phyloP scores from a whole-genome alignment of 805 yeast species.

The Blastobotrys chiropterorum region DNA sequence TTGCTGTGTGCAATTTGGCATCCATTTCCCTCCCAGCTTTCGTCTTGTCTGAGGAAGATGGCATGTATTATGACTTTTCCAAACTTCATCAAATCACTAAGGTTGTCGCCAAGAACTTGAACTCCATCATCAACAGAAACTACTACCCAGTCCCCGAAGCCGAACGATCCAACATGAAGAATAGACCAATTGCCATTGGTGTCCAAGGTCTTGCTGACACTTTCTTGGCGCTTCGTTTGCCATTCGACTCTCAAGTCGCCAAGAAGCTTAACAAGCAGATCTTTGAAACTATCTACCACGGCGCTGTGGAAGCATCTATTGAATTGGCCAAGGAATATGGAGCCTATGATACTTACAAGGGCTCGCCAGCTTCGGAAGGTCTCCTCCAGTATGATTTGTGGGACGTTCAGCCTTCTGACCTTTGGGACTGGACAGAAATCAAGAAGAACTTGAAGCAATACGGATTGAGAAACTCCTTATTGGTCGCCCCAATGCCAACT shows the following conservation, averaged over 20 bases:
- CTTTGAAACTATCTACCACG: constrained; percentile 94
- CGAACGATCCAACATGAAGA: constrained; percentile 63
- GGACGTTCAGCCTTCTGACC: constrained; percentile 67
- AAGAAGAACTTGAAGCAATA: constrained; percentile 51
- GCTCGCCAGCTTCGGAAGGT: constrained; percentile 90
- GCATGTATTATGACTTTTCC: constrained; percentile 59
- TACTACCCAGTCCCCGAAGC: constrained; percentile 81
- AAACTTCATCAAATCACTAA: constrained; percentile 71
- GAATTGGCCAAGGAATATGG: constrained; percentile 73
- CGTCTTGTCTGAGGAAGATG: constrained; percentile 44
- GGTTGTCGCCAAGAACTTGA: constrained; percentile 71
- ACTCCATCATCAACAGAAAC: constrained; percentile 78
- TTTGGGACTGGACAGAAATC: constrained; percentile 81
- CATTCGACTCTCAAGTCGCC: constrained; percentile 83
- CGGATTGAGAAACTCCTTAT: constrained; percentile 81
- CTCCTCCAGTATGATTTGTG: constrained; percentile 81
- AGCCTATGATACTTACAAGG: constrained; percentile 62
- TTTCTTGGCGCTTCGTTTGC: constrained; percentile 70
- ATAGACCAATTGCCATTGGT: constrained; percentile 94
- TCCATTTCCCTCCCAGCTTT: constrained; percentile 84
- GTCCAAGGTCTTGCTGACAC: constrained; percentile 96
- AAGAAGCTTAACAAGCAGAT: constrained; percentile 70
- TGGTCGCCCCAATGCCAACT: constrained; percentile 89
- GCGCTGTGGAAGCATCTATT: constrained; percentile 77
- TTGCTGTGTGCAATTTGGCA: constrained; percentile 93